These are phyloP conservation scores for Mallotus japonicus DNA, from an alignment of 441 rosid species.

Conservation along the genomic window DNA sequence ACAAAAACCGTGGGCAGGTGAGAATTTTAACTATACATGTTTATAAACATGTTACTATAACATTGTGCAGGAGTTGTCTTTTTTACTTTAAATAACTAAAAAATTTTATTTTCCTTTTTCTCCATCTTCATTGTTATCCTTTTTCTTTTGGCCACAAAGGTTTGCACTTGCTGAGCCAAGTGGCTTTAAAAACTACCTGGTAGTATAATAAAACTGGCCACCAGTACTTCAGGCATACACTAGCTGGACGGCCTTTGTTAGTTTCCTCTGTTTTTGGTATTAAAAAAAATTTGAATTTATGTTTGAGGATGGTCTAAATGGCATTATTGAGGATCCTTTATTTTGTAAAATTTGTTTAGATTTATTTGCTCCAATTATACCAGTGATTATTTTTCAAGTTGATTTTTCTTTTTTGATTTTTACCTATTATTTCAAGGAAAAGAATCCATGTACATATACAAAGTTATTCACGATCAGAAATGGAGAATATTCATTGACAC, in stretches of 20 bases:
- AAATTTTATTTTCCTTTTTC: neutral
- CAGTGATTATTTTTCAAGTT: neutral
- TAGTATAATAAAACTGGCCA: neutral
- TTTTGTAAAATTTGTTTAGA: neutral
- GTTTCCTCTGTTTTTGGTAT: neutral
- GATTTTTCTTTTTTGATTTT: neutral
- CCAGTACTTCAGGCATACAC: no score
- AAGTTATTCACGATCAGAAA: neutral
- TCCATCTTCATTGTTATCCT: neutral
- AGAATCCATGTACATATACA: neutral
- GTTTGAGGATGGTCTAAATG: neutral
- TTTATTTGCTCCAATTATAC: neutral
- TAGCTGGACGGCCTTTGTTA: no score
- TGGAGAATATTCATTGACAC: neutral
- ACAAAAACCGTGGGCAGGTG: conserved; percentile 85
- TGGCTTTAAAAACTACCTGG: neutral
- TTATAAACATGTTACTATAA: neutral
- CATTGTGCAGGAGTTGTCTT: neutral
- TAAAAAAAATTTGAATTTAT: neutral
- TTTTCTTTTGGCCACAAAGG: no score
- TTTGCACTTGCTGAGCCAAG: neutral
- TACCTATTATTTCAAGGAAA: neutral
- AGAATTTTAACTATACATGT: conserved; percentile 4
- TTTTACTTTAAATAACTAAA: neutral
- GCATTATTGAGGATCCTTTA: neutral